A percentile compares a stretch with the other conserved stretches of the same genome.
Evolutionary conservation across 2,329 filamentous ascomycete species (phyloP).

Genomic region (Ceratocystis harringtonii): DNA sequence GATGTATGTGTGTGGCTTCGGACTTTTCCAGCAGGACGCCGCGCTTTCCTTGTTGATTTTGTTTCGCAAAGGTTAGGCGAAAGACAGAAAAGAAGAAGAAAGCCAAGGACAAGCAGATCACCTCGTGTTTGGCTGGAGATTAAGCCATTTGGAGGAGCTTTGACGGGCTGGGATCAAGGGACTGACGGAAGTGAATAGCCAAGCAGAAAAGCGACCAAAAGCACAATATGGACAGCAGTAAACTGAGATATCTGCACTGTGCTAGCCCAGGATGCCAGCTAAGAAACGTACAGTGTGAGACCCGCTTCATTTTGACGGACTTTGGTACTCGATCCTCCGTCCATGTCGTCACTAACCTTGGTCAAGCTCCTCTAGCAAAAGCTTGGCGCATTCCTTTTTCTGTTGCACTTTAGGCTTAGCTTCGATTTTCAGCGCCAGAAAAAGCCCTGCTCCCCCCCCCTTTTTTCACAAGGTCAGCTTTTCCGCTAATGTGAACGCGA

Average conservation of each 20-base stretch:
- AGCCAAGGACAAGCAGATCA: neutral
- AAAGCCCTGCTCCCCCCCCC: neutral
- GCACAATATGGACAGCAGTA: neutral
- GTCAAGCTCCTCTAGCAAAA: neutral
- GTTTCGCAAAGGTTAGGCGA: neutral
- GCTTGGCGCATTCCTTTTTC: slow-evolving; percentile 1
- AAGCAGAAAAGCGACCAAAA: neutral
- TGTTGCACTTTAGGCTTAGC: neutral
- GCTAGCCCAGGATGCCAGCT: too few species aligned
- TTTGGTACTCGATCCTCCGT: neutral
- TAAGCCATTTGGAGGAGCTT: slow-evolving; percentile 1
- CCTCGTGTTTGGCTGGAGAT: slow-evolving; percentile 4
- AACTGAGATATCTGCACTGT: neutral
- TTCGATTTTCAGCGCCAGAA: neutral
- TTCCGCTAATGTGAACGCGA: neutral
- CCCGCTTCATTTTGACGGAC: too few species aligned
- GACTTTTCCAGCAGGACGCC: neutral
- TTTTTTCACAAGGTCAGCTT: neutral
- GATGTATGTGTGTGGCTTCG: neutral
- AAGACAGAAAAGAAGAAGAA: neutral
- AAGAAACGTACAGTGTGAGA: neutral
- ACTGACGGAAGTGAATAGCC: neutral
- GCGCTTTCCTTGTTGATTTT: neutral
- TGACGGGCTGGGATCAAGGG: slow-evolving; percentile 4
- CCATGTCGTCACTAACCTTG: neutral